Base-by-base conservation (phyloP, 148 eudicot species). In the Oxyria digyna region DNA sequence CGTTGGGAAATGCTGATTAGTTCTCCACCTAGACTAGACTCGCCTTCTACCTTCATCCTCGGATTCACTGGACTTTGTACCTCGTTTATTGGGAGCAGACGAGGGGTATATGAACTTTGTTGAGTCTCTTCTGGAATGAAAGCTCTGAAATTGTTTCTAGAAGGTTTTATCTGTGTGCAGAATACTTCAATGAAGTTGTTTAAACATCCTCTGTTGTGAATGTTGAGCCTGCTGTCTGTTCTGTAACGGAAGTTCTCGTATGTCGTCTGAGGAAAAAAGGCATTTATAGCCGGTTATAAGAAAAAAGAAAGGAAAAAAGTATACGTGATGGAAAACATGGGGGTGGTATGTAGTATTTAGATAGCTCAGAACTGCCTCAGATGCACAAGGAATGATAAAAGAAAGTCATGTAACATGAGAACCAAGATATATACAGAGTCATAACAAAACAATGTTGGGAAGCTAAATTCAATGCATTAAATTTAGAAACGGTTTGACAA, bases 241-340 rank as follows among this genome's bases (percentile, higher is more conserved):
- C 81, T 75, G 68, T 78, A 80, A 54, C 88, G 73, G 71, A 85
- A 85, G 73, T 80, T 82, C 78, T 85, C 88, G 62, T 85, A 85
- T 12, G 88, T 85, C 12, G 81, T 71, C 81, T 75, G 73, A 31
- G 17, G n/a, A n/a, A 21, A 13, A 42, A 32, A 14, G 45, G 42
- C 27, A 18, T 12, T 43, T n/a, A 43, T 43, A 43, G 49, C 17
- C 17, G 18, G 18, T 43, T 3, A 43, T 2, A 43, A 4, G 17
- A 14, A 15, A 43, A 43, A 0, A 18, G 17, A 15, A 43, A 43
- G n/a, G 17, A 43, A 43, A 18, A 18, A 14, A 43, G 20, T 13
- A 43, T 17, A 43, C 49, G 17, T 4, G 43, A 41, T 41, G 43
- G 12, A 41, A 41, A 15, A 14, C n/a, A 15, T 13, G n/a, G 49